Base-by-base conservation (phyloP, 306 rosid species). In the Malus fusca region DNA sequence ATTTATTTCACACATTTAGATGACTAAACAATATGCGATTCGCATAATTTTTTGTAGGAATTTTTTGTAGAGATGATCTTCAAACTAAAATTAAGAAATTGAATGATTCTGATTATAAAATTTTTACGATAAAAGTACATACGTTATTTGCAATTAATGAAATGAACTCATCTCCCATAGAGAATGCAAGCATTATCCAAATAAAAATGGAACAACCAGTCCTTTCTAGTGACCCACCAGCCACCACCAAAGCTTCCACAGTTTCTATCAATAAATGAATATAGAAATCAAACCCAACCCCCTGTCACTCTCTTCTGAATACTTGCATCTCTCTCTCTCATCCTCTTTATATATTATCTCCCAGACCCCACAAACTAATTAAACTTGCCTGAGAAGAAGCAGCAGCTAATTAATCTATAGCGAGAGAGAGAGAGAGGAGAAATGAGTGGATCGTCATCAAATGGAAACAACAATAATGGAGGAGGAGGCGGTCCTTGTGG, bases 401-500 rank as follows among this genome's bases (percentile, higher is more conserved):
- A 82, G 78, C 59, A 79, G 67, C 75, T 66, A 18, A 69, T 64
- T 61, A 10, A 69, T 64, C 72, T 61, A 68, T 67, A 15, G 19
- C 28, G 33, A 64, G 40, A 35, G 40, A 37, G 60, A 72, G n/a
- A 42, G 23, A 74, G 43, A 60, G 72, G 28, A 65, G 51, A 55
- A 18, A 74, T 63, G 80, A 87, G 82, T 83, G 75, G 82, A 33
- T 61, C 66, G 2, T 61, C 33, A 11, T 23, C 66, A 26, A 58
- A 58, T 82, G 84, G 73, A 15, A 76, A 75, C 11, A 78, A 78
- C 66, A 74, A 18, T 66, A 77, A 61, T 46, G 84, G 82, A 33
- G 68, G 62, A 0, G 73, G 69, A 6, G 60, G 76, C n/a, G 97
- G 97, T 28, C 98, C 98, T 19, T 94, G 98, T 75, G 98, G 98